phyloP scores from a whole-genome alignment of 352 stramenopile species.

The Pythium myriotylum region DNA sequence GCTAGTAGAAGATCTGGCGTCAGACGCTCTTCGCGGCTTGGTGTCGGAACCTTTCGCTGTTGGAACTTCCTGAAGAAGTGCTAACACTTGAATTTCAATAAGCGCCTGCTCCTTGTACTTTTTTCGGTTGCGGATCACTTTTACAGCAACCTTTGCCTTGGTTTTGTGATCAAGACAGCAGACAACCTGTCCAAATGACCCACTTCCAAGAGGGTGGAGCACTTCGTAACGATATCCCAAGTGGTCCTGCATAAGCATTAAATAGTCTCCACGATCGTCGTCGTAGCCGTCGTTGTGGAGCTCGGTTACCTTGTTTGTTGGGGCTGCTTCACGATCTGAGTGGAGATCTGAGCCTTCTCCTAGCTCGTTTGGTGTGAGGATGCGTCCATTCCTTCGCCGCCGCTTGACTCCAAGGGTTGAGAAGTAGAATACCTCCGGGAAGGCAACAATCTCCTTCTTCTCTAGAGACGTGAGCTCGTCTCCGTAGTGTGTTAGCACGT shows the following conservation, averaged over 20 bases:
- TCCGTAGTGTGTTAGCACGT: constrained; percentile 8
- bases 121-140: constrained; percentile 98
- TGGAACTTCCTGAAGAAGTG: constrained; percentile 52
- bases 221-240: constrained; percentile 95
- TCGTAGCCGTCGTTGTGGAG: constrained; percentile 94
- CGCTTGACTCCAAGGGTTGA: constrained; percentile 21
- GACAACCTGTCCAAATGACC: constrained; percentile 99
- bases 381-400: constrained; percentile 8
- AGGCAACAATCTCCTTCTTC: constrained; percentile 49
- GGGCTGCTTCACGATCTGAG: background rate
- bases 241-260: constrained; percentile 93
- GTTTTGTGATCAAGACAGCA: constrained; percentile 89
- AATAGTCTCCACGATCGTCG: constrained; percentile 97
- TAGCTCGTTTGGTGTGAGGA: background rate
- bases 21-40: background rate
- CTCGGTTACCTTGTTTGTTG: constrained; percentile 9
- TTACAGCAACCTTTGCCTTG: constrained; percentile 92
- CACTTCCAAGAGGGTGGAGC: constrained; percentile 94
- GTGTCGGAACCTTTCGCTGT: no score
- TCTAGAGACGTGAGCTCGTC: constrained; percentile 55
- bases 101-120: constrained; percentile 96
- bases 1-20: constrained; percentile 20
- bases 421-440: constrained; percentile 51
- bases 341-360: background rate
- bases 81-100: constrained; percentile 95